phyloP scores from a whole-genome alignment of 306 rosid species.

The Astragalus glycyphyllos region DNA sequence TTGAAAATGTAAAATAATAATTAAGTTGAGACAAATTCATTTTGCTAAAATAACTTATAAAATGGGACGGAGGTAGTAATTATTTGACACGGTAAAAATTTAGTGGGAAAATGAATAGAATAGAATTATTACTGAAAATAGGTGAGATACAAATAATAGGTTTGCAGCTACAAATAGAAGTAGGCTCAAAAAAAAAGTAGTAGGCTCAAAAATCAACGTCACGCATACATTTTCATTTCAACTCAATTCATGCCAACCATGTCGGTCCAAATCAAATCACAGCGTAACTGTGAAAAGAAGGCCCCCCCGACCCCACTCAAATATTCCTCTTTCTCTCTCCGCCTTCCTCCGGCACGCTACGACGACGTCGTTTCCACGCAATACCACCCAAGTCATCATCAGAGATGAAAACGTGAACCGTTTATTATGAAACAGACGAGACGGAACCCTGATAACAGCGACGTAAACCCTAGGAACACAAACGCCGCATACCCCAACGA shows the following conservation, averaged over 20 bases:
- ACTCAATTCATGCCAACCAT: neutral
- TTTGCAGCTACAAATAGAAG: neutral
- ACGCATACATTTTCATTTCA: neutral
- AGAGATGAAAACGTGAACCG: conserved; percentile 91
- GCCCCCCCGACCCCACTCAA: conserved; percentile 46
- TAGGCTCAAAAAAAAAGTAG: conserved; percentile 24
- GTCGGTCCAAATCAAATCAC: conserved; percentile 28
- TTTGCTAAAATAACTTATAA: too few relatives aligned
- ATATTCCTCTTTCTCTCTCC: conserved; percentile 33
- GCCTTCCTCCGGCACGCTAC: neutral
- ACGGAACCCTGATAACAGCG: conserved; percentile 84
- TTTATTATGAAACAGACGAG: conserved; percentile 81
- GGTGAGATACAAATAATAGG: neutral
- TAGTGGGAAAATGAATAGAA: too few relatives aligned
- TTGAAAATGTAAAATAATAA: too few relatives aligned
- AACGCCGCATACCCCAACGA: conserved; percentile 82
- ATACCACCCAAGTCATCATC: neutral
- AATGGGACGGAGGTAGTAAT: too few relatives aligned
- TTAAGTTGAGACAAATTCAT: too few relatives aligned
- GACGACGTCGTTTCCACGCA: conserved; percentile 43
- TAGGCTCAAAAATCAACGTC: conserved; percentile 24
- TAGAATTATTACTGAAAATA: too few relatives aligned
- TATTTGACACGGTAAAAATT: too few relatives aligned
- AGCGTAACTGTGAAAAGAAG: neutral
- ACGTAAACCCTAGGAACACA: conserved; percentile 82